Percentiles rank a stretch among this genome's conserved stretches.
phyloP scores from a whole-genome alignment of 1,139 yeast species.

The Kurtzmaniella natalensis region DNA sequence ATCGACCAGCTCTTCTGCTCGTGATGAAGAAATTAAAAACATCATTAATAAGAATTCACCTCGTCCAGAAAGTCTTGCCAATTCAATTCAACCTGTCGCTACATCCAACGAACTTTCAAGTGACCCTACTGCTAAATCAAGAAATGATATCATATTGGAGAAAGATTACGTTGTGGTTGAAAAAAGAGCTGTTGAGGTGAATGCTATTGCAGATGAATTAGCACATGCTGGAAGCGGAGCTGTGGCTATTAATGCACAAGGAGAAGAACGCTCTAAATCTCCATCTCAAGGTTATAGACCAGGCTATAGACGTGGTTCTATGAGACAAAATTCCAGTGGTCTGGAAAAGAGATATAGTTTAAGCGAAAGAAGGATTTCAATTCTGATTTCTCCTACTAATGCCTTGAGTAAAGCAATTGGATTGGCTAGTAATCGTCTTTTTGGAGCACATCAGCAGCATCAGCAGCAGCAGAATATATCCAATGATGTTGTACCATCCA shows the following conservation, averaged over 20 bases:
- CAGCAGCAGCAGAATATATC: neutral
- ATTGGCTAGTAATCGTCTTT: conserved; percentile 81
- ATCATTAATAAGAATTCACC: conserved; percentile 44
- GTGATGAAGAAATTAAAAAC: conserved; percentile 44
- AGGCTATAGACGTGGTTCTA: conserved; percentile 25
- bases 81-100: conserved; percentile 19
- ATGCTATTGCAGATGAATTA: conserved; percentile 89
- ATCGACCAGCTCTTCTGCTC: conserved; percentile 9
- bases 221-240: conserved; percentile 64
- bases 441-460: conserved; percentile 43
- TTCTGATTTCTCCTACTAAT: conserved; percentile 79
- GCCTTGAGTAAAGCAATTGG: conserved; percentile 86
- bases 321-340: conserved; percentile 26
- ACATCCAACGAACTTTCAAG: neutral
- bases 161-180: conserved; percentile 93
- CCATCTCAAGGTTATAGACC: conserved; percentile 5
- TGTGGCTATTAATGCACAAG: conserved; percentile 35
- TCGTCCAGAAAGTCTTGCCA: conserved; percentile 28
- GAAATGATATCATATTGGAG: conserved; percentile 50
- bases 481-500: neutral
- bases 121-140: conserved; percentile 12
- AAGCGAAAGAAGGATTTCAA: conserved; percentile 58
- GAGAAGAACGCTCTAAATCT: conserved; percentile 6
- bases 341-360: conserved; percentile 45
- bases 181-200: conserved; percentile 90